A percentile compares a stretch with the other conserved stretches of the same genome.
phyloP scores from a whole-genome alignment of 768 basidiomycete species.

The Auricularia sp. region DNA sequence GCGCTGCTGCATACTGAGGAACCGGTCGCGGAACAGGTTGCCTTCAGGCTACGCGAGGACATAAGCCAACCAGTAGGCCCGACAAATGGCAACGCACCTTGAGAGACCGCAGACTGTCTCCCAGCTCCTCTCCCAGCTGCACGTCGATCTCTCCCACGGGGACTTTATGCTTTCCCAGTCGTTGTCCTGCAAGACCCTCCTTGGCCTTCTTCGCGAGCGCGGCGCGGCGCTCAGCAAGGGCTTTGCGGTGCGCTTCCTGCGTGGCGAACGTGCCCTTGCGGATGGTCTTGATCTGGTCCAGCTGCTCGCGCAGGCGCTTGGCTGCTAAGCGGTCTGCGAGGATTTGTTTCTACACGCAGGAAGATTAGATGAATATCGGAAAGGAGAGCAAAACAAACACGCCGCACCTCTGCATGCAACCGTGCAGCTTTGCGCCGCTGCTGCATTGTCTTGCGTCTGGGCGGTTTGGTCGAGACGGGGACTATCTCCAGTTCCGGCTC shows the following conservation, averaged over 20 bases:
- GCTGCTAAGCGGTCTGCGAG: constrained; percentile 47
- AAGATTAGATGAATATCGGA: too few species aligned
- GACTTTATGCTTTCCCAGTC: constrained; percentile 71
- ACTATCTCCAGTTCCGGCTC: constrained; percentile 15
- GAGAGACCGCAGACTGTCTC: constrained; percentile 69
- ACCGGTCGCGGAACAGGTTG: constrained; percentile 84
- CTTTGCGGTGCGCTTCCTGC: constrained; percentile 27
- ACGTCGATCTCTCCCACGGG: constrained; percentile 63
- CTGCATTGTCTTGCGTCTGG: constrained; percentile 43
- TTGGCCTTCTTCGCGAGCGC: constrained; percentile 38
- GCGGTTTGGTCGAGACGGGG: constrained; percentile 12
- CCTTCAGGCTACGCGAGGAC: constrained; percentile 64
- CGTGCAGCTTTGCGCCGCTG: constrained; percentile 62
- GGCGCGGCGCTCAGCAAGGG: constrained; percentile 26
- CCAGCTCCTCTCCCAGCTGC: constrained; percentile 83
- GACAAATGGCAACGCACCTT: constrained; percentile 45
- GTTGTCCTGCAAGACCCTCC: constrained; percentile 59
- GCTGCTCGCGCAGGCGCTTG: constrained; percentile 51
- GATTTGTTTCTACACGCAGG: constrained; percentile 43
- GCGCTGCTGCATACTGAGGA: constrained; percentile 77
- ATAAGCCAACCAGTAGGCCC: background rate
- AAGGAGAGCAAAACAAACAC: background rate
- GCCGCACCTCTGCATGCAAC: constrained; percentile 52
- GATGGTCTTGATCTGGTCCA: constrained; percentile 45
- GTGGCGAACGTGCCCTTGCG: constrained; percentile 31